A percentile compares a stretch with the other conserved stretches of the same genome.
Evolutionary conservation across 371 early-diverging fungal species (phyloP).

Genomic region (Funneliformis caledonium): DNA sequence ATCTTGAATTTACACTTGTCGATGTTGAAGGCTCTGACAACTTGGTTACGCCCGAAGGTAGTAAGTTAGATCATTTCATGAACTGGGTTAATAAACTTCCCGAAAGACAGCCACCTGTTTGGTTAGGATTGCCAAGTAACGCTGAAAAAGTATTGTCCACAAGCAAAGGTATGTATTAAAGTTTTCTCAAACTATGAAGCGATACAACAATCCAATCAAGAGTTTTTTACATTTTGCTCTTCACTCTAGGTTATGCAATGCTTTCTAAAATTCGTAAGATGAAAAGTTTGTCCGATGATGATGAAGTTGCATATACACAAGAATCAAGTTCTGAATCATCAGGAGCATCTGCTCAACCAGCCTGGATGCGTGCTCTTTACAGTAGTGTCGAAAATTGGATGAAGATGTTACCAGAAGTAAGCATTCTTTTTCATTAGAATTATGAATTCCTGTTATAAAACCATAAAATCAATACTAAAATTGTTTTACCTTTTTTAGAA

Average conservation of each 20-base stretch:
- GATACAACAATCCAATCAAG: not conserved
- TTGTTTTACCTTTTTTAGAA: not conserved
- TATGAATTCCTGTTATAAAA: not conserved
- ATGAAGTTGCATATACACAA: conserved; percentile 63
- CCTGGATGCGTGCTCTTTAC: conserved; percentile 77
- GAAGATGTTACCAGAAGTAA: conserved; percentile 59
- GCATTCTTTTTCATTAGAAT: not conserved
- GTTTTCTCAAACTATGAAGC: not conserved
- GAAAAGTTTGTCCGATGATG: conserved; percentile 83
- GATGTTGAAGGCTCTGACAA: conserved; percentile 53
- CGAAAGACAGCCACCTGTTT: conserved; percentile 93
- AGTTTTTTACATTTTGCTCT: conserved; percentile 21
- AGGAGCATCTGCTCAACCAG: conserved; percentile 55
- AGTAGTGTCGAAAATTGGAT: conserved; percentile 65
- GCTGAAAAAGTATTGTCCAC: conserved; percentile 92
- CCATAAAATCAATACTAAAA: not conserved
- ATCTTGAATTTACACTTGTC: conserved; percentile 82
- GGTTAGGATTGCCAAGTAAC: conserved; percentile 95
- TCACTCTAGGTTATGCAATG: conserved; percentile 62
- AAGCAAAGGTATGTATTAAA: conserved; percentile 58
- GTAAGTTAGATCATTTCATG: conserved; percentile 83
- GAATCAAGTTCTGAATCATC: conserved; percentile 44
- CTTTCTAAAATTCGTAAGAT: conserved; percentile 84
- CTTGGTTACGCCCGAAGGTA: conserved; percentile 87
- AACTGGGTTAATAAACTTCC: conserved; percentile 89